Conservation (phyloP, 768 basidiomycete genomes). For the Phaeolepiota aurea region DNA sequence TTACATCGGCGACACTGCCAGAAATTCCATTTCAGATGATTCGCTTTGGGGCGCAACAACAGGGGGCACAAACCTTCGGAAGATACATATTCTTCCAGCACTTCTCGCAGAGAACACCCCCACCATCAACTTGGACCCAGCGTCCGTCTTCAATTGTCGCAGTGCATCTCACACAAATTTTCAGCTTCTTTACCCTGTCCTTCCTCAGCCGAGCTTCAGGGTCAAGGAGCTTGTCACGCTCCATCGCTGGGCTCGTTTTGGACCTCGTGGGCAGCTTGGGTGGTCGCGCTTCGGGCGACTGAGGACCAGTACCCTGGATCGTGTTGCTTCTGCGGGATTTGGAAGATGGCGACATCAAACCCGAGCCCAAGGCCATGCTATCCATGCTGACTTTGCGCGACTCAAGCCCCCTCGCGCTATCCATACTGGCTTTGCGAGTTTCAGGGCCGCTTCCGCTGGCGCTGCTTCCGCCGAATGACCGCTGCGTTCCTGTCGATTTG, state of each 20-base stretch:
- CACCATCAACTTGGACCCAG: constrained; percentile 76
- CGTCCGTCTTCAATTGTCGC: constrained; percentile 68
- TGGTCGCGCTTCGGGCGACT: constrained; percentile 33
- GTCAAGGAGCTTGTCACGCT: constrained; percentile 12
- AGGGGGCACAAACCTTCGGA: constrained; percentile 78
- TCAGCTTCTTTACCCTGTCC: constrained; percentile 24
- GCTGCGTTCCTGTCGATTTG: constrained; percentile 21
- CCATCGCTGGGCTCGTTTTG: constrained; percentile 22
- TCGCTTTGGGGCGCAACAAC: background rate
- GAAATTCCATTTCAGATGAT: too few relatives aligned
- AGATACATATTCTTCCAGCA: constrained; percentile 98
- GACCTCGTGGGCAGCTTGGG: constrained; percentile 51
- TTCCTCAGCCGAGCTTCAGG: constrained; percentile 15
- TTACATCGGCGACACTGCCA: constrained; percentile 80
- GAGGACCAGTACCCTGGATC: constrained; percentile 29
- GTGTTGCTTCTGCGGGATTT: constrained; percentile 42
- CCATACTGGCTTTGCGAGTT: background rate
- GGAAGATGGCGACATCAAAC: background rate
- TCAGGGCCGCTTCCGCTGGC: constrained; percentile 2
- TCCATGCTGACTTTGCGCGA: background rate
- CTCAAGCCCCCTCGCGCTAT: background rate
- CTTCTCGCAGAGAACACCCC: constrained; percentile 71
- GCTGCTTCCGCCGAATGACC: constrained; percentile 9
- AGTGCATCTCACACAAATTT: constrained; percentile 61
- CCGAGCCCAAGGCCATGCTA: background rate